A percentile compares a stretch with the other conserved stretches of the same genome.
phyloP scores from a whole-genome alignment of 768 basidiomycete genomes.

The Pholiota conissans region DNA sequence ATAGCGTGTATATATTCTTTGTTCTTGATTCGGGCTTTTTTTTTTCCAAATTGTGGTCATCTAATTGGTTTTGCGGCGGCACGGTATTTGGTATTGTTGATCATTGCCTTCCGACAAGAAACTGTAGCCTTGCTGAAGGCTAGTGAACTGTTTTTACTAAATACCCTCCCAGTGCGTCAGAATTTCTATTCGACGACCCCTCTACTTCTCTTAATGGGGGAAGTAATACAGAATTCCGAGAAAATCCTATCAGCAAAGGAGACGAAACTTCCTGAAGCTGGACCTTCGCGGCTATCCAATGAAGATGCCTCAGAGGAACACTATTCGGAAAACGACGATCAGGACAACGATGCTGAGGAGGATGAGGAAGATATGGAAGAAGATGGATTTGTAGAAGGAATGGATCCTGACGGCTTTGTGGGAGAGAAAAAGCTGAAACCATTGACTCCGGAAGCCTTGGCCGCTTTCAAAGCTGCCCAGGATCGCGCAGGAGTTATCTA shows the following conservation, averaged over 20 bases:
- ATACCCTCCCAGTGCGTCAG: neutral
- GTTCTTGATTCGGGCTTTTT: too few species aligned
- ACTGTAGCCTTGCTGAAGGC: neutral
- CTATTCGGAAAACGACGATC: constrained; percentile 22
- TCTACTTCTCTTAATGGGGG: neutral
- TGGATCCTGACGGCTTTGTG: constrained; percentile 60
- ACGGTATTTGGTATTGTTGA: neutral
- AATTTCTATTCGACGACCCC: neutral
- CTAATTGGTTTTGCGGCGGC: neutral
- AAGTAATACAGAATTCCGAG: neutral
- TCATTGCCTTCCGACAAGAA: neutral
- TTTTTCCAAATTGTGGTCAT: too few species aligned
- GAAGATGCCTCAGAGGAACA: constrained; percentile 4
- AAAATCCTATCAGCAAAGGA: neutral
- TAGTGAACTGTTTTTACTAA: neutral
- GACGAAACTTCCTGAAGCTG: constrained; percentile 12
- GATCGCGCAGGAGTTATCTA: constrained; percentile 86
- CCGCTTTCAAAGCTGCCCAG: constrained; percentile 71
- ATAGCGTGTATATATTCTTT: too few species aligned
- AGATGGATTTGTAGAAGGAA: constrained; percentile 42
- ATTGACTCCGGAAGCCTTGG: constrained; percentile 72
- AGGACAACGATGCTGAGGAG: constrained; percentile 22
- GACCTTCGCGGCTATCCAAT: constrained; percentile 15
- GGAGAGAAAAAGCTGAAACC: constrained; percentile 70
- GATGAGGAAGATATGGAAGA: constrained; percentile 27